Evolutionary conservation across 495 filamentous ascomycete genomes (phyloP), one percentile per base, ranked within the genome.

Genomic region (Penicillium nucicola): DNA sequence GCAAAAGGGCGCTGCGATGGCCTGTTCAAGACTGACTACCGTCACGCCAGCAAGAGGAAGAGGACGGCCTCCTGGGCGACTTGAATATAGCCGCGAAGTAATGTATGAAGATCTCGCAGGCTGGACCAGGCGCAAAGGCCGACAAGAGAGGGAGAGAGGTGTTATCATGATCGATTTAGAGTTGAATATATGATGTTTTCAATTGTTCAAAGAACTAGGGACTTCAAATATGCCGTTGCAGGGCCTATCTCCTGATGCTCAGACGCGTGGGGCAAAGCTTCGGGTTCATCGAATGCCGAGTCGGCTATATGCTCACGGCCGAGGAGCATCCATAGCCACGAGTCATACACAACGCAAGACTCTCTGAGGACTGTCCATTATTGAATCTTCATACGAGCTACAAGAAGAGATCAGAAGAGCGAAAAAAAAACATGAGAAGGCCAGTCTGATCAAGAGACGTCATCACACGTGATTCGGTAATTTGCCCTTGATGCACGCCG

Each of bases 11-110:
- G 76, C 77, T 0, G 77, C 75, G 42, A 80, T 77, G 18, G 77
- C 76, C 62, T 80, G 77, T 45, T 80, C 77, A 0, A 78, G 60
- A 30, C 74, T 77, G n/a, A 80, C 70, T 3, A 80, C 74, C 0
- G 71, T 77, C 14, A 76, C 61, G 3, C 76, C 77, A 4, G 68
- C 65, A 3, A 80, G 66, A 3, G 77, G 77, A 4, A 53, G 42
- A 30, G 52, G 23, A 3, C 62, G 59, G 13, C 23, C 46, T 38
- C 18, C 38, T 9, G 49, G 25, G 7, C 35, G 11, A n/a, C n/a
- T 55, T 11, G 61, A 64, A 18, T 56, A 57, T 8, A 34, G 14
- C 15, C 52, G 60, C 12, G 43, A 38, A n/a, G 15, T 4, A 2
- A 12, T 22, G 12, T 13, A 7, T 30, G 45, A 34, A 17, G 13